Evolutionary conservation across 176 grass and related monocot species (phyloP), one percentile per base, ranked within the genome.

Genomic region (Aegilops longissima): DNA sequence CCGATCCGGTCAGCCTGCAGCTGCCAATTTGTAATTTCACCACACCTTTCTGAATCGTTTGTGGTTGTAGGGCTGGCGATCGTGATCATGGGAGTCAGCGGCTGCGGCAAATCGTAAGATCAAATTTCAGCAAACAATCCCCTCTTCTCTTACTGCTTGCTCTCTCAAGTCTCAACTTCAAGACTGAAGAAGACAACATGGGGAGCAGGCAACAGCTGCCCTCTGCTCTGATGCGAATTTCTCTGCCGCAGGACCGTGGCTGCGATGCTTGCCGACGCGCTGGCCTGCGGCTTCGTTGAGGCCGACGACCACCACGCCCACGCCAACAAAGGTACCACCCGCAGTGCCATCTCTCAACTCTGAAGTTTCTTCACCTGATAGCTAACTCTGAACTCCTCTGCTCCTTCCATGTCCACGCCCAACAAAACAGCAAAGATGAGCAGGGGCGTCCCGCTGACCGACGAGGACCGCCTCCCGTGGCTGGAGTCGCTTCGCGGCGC

Each of bases 71-170:
- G 97, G 49, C 9, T 90, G 21, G 97, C 88, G 2, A 66, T 98
- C 54, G 94, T 96, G 84, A 85, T 93, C 80, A 96, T 98, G 94
- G 97, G 97, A 45, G 94, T 98, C 36, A 96, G 91, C 65, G 94
- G 94, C 70, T 93, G 84, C 70, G 97, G 97, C 49, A 98, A 98
- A 98, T 94, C 94, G 97, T 96, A 90, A 93, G 90, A 9, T 27
- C 29, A 8, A 0, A 2, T 23, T 13, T 27, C 25, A 4, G 2
- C 1, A 49, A 49, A 23, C 1, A 0, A 27, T 49, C 66, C 44
- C 33, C 5, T 35, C 34, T 8, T 45, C n/a, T 64, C 4, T 20
- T 9, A 3, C 71, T 14, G 40, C 44, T 16, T 54, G 5, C 16
- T 54, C 51, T 51, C 47, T 51, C 47, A 47, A 47, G 4, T 7